Evolutionary conservation across 192 early-diverging fungal genomes (phyloP).

Genomic region (Linderina pennispora): DNA sequence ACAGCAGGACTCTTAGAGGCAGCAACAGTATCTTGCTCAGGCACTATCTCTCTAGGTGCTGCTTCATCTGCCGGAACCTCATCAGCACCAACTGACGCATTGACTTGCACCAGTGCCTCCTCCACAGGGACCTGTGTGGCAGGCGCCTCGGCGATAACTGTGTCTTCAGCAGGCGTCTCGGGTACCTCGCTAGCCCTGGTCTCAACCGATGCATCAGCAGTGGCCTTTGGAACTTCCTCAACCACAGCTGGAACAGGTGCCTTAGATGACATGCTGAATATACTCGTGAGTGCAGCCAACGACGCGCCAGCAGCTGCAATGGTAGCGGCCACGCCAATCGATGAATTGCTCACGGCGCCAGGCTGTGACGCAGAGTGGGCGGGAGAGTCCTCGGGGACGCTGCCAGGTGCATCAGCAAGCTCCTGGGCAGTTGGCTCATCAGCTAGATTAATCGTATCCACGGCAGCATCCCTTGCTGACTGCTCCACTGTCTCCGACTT

Average conservation of each 20-base stretch:
- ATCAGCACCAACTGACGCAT: not conserved
- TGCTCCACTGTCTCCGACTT: not conserved
- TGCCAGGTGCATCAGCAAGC: not conserved
- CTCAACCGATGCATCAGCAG: not conserved
- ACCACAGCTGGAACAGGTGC: not conserved
- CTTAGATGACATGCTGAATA: not conserved
- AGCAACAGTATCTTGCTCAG: no score
- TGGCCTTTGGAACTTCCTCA: not conserved
- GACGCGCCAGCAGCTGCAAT: not conserved
- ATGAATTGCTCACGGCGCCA: not conserved
- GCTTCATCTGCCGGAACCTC: not conserved
- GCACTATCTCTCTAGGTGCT: no score
- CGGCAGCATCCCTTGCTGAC: not conserved
- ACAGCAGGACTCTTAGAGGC: no score
- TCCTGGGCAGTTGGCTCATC: not conserved
- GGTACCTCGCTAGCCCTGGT: not conserved
- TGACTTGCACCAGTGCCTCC: not conserved
- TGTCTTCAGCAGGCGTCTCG: not conserved
- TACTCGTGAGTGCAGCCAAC: not conserved
- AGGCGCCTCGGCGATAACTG: constrained; percentile 2
- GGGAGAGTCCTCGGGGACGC: not conserved
- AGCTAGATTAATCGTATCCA: not conserved
- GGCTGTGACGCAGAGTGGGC: not conserved
- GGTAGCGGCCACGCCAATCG: not conserved
- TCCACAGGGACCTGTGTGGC: not conserved